These are phyloP conservation scores for Globisporangium orthogonon DNA, from an alignment of 352 stramenopile genomes.

Conservation along the genomic window DNA sequence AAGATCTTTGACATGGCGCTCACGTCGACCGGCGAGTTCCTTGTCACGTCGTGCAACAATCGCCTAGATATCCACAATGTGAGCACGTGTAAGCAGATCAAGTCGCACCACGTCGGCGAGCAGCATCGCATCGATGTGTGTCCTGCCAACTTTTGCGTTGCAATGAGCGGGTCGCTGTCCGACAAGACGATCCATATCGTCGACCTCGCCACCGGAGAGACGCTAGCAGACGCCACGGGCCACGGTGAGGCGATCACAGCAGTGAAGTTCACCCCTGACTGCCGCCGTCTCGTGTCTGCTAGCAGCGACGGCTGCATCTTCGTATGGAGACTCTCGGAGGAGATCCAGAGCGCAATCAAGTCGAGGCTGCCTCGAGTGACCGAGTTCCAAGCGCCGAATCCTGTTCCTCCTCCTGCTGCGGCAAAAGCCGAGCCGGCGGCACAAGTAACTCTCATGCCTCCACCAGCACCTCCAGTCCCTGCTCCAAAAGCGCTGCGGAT, in stretches of 20 bases:
- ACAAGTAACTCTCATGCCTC: constrained; percentile 18
- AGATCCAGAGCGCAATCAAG: constrained; percentile 70
- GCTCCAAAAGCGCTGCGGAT: constrained; percentile 4
- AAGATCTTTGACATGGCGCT: constrained; percentile 79
- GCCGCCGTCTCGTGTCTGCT: constrained; percentile 70
- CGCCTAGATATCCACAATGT: constrained; percentile 70
- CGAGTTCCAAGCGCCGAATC: constrained; percentile 22
- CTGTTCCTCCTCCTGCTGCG: constrained; percentile 13
- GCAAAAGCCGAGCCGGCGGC: constrained; percentile 5
- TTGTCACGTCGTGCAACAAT: constrained; percentile 76
- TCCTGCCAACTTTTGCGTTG: constrained; percentile 62
- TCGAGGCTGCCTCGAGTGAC: constrained; percentile 30
- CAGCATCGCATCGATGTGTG: constrained; percentile 67
- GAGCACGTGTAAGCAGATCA: constrained; percentile 49
- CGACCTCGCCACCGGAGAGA: constrained; percentile 74
- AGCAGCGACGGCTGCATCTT: constrained; percentile 87
- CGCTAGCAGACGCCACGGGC: constrained; percentile 64
- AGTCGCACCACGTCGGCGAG: constrained; percentile 59
- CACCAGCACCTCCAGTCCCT: constrained; percentile 17
- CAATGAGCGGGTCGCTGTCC: constrained; percentile 69
- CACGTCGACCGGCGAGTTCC: constrained; percentile 55
- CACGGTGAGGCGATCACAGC: constrained; percentile 82
- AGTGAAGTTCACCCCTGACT: constrained; percentile 84
- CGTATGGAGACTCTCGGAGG: constrained; percentile 78
- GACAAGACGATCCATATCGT: constrained; percentile 87